Conservation (phyloP, 345 rosid genomes). For the Raphanus raphanistrum region DNA sequence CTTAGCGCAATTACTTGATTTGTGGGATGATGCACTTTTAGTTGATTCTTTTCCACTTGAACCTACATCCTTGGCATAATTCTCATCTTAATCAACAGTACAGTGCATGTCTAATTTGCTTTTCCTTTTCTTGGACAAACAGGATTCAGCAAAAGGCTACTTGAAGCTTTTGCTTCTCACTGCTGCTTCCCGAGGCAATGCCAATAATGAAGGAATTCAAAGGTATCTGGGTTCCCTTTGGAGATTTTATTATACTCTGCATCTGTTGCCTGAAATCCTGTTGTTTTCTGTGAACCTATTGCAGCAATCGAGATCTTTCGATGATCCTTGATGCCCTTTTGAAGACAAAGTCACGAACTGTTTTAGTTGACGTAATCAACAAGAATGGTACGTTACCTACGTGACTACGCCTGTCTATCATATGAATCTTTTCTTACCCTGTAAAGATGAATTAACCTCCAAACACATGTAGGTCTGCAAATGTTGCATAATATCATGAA, state of each 20-base stretch:
- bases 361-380: constrained; percentile 74
- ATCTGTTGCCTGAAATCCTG: constrained; percentile 23
- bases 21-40: not conserved
- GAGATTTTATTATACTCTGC: constrained; percentile 2
- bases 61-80: not conserved
- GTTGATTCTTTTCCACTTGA: not conserved
- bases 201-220: constrained; percentile 77
- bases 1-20: not conserved
- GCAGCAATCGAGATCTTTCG: constrained; percentile 97
- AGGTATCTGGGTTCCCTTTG: constrained; percentile 52
- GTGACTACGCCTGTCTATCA: not conserved
- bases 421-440: constrained; percentile 10
- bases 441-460: constrained; percentile 25
- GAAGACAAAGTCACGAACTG: constrained; percentile 86
- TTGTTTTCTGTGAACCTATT: constrained; percentile 34
- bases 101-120: constrained; percentile 17
- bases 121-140: constrained; percentile 34
- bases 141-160: constrained; percentile 94
- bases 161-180: constrained; percentile 95
- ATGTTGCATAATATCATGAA: constrained; percentile 98
- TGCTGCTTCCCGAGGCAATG: constrained; percentile 86
- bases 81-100: constrained; percentile 1
- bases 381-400: constrained; percentile 66
- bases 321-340: constrained; percentile 99
- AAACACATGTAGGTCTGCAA: constrained; percentile 67